phyloP scores from a whole-genome alignment of 2,329 filamentous ascomycete species.

The Graphilbum fragrans region DNA sequence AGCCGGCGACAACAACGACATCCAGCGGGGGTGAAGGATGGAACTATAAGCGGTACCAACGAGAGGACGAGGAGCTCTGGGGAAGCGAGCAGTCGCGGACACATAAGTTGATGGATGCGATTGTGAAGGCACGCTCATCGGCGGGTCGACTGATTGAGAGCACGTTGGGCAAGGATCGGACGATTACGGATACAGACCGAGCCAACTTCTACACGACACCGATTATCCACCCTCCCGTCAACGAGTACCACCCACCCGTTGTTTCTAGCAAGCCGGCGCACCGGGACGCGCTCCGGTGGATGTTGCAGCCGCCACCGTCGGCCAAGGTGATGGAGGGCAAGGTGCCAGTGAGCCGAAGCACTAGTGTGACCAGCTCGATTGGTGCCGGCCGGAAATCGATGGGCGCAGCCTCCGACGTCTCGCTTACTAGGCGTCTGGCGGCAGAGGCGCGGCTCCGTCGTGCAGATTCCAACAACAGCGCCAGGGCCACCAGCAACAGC shows the following conservation, averaged over 20 bases:
- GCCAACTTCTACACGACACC: conserved; percentile 46
- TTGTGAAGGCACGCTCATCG: conserved; percentile 45
- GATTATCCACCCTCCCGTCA: conserved; percentile 56
- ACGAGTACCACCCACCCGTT: conserved; percentile 76
- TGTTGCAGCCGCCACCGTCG: conserved; percentile 83
- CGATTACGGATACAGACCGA: conserved; percentile 34
- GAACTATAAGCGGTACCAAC: conserved; percentile 70
- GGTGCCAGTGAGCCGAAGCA: conserved; percentile 52
- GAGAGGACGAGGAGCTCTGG: conserved; percentile 83
- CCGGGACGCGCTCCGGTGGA: conserved; percentile 69
- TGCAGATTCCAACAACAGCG: conserved; percentile 6
- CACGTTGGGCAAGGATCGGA: conserved; percentile 34
- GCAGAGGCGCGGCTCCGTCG: conserved; percentile 7
- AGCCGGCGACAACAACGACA: conserved; percentile 19
- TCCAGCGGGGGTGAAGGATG: conserved; percentile 41
- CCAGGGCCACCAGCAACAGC: neutral
- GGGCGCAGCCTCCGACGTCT: conserved; percentile 6
- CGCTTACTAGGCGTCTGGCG: conserved; percentile 7
- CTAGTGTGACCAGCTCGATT: conserved; percentile 41
- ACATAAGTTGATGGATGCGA: conserved; percentile 44
- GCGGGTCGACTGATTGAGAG: conserved; percentile 42
- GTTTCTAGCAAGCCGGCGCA: conserved; percentile 62
- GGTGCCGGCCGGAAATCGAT: conserved; percentile 10
- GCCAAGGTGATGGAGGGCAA: conserved; percentile 88
- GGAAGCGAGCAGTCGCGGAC: conserved; percentile 43